phyloP scores from a whole-genome alignment of 352 stramenopile genomes.

The Phytophthora citrophthora region DNA sequence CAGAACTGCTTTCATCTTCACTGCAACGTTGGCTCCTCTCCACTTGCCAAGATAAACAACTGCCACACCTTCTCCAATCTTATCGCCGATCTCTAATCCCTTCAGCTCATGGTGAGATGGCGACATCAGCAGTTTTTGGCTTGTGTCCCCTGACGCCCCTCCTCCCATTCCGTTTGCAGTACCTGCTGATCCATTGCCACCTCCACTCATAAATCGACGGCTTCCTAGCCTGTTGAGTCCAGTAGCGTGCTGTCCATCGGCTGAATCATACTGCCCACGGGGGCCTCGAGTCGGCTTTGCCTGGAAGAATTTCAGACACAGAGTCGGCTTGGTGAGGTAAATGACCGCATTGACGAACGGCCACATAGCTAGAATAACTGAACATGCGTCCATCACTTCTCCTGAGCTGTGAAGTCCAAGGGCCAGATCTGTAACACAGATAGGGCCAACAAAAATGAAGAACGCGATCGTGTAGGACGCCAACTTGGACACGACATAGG shows the following conservation, averaged over 20 bases:
- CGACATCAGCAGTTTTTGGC: slow-evolving; percentile 56
- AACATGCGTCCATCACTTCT: slow-evolving; percentile 46
- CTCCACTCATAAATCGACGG: slow-evolving; percentile 35
- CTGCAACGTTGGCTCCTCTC: slow-evolving; percentile 95
- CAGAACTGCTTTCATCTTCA: slow-evolving; percentile 93
- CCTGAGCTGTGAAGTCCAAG: slow-evolving; percentile 50
- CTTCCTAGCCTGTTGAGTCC: slow-evolving; percentile 29
- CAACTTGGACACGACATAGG: slow-evolving; percentile 80
- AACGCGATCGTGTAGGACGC: slow-evolving; percentile 82
- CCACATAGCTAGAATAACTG: slow-evolving; percentile 75
- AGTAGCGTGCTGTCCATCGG: slow-evolving; percentile 30
- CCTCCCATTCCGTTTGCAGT: slow-evolving; percentile 26
- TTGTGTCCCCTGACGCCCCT: slow-evolving; percentile 28
- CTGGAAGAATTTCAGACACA: slow-evolving; percentile 68
- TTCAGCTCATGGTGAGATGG: slow-evolving; percentile 77
- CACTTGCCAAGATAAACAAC: slow-evolving; percentile 96
- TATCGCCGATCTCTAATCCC: slow-evolving; percentile 80
- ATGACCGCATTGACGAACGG: slow-evolving; percentile 80
- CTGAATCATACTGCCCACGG: slow-evolving; percentile 35
- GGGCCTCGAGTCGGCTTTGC: slow-evolving; percentile 22
- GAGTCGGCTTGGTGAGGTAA: slow-evolving; percentile 70
- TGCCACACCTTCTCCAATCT: slow-evolving; percentile 85
- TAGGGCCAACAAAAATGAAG: slow-evolving; percentile 74
- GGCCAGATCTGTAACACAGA: slow-evolving; percentile 69
- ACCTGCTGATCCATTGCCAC: slow-evolving; percentile 30